phyloP scores from a whole-genome alignment of 768 basidiomycete genomes.

The Serendipita sp. region DNA sequence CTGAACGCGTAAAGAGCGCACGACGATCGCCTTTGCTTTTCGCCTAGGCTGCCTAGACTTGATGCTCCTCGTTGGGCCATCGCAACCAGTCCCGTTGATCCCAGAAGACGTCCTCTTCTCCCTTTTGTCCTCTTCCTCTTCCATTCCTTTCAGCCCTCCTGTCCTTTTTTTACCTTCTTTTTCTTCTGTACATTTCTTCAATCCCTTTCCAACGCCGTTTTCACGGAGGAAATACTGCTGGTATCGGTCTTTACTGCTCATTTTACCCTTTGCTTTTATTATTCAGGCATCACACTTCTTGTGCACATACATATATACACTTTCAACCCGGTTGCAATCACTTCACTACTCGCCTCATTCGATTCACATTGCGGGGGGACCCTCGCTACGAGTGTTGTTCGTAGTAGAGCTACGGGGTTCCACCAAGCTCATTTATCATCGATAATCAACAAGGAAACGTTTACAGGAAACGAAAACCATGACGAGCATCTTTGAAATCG shows the following conservation, averaged over 20 bases:
- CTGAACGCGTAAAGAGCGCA: too few relatives aligned
- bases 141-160: slow-evolving; percentile 4
- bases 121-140: slow-evolving; percentile 2
- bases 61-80: too few relatives aligned
- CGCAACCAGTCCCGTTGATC: neutral
- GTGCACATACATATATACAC: too few relatives aligned
- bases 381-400: neutral
- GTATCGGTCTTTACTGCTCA: slow-evolving; percentile 2
- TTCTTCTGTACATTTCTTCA: neutral
- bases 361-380: too few relatives aligned
- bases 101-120: neutral
- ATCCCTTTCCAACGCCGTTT: neutral
- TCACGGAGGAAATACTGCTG: neutral
- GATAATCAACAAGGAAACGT: neutral
- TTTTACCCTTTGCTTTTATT: neutral
- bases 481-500: slow-evolving; percentile 5
- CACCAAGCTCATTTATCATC: neutral
- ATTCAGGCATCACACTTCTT: too few relatives aligned
- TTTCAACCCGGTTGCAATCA: too few relatives aligned
- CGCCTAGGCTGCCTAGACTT: too few relatives aligned
- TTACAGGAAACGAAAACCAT: neutral
- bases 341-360: too few relatives aligned
- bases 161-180: slow-evolving; percentile 1
- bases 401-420: neutral
- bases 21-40: too few relatives aligned